These are phyloP conservation scores for Arthrobotrys sinensis DNA, from an alignment of 2,329 filamentous ascomycete genomes.

Conservation along the genomic window DNA sequence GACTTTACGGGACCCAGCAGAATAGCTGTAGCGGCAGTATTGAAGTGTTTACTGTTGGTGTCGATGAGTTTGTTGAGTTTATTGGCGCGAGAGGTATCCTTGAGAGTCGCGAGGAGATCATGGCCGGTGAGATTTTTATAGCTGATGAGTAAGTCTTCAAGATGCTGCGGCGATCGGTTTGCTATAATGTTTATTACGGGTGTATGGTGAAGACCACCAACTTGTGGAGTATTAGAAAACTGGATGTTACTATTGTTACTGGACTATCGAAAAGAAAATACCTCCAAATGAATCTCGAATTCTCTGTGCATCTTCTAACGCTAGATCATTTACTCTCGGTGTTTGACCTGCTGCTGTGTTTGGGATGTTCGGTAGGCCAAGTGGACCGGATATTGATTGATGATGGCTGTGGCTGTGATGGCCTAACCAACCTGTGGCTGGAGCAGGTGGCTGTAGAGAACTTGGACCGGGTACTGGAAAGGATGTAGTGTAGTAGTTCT, in stretches of 20 bases:
- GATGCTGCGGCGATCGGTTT: slow-evolving; percentile 44
- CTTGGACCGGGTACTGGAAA: slow-evolving; percentile 5
- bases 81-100: slow-evolving; percentile 65
- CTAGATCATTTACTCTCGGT: slow-evolving; percentile 27
- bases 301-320: slow-evolving; percentile 48
- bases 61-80: slow-evolving; percentile 85
- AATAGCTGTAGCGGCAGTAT: slow-evolving; percentile 81
- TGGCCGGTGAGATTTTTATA: slow-evolving; percentile 54
- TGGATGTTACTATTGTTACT: not conserved
- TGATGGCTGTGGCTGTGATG: slow-evolving; percentile 40
- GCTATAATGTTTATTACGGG: slow-evolving; percentile 53
- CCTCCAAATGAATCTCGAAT: slow-evolving; percentile 59
- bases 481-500: slow-evolving; percentile 24
- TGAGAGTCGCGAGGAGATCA: slow-evolving; percentile 46
- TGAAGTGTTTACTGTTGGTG: slow-evolving; percentile 72
- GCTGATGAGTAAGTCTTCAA: slow-evolving; percentile 32
- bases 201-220: slow-evolving; percentile 50
- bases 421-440: slow-evolving; percentile 3
- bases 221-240: slow-evolving; percentile 19
- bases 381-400: slow-evolving; percentile 48
- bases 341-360: not conserved
- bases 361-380: slow-evolving; percentile 29
- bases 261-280: slow-evolving; percentile 11
- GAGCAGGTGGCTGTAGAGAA: slow-evolving; percentile 27
- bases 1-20: slow-evolving; percentile 83